Evolutionary conservation across 495 filamentous ascomycete genomes (phyloP), one percentile per base, ranked within the genome.

Genomic region (Arthonia radiata): DNA sequence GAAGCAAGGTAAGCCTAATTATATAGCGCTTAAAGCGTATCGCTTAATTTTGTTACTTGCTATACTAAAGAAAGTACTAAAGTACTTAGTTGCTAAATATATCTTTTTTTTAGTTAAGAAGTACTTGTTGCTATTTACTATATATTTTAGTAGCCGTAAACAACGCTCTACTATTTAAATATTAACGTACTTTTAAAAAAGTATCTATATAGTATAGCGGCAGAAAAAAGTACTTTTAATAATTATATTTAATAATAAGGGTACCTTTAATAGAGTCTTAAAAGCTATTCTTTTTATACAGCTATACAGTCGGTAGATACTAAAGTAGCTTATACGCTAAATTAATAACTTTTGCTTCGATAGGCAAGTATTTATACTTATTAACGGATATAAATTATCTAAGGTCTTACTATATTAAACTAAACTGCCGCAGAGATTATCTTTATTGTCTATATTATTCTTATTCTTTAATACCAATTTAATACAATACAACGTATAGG

Each of bases 391-490:
- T 13, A 30, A 14, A 23, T 32, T 25, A 2, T 21, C 38, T 8
- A 13, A 18, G 18, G 15, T 27, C 12, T 11, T 6, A 19, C 31
- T 33, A 9, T 29, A 19, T 9, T 19, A 43, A 18, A 31, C 38
- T n/a, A 31, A 38, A 8, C 37, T 44, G 13, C 42, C 37, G 4
- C 34, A 45, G 33, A 32, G 39, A 19, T 46, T 33, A 10, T 39
- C 31, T 15, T 35, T 46, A 21, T 37, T 31, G 3, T 34, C 34
- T 15, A 46, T 42, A 23, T 34, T 46, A 5, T 44, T 40, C 30
- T 33, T 46, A 12, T 44, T 46, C 34, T 46, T 39, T 26, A 46
- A 47, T 23, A 35, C 39, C 5, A 35, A 47, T 26, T 34, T 44
- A 4, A 31, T 47, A 10, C 16, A 40, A 26, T 26, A 22, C 5